A percentile compares a stretch with the other conserved stretches of the same genome.
Evolutionary conservation across 305 asterid genomes (phyloP).

Genomic region (Fraxinus baroniana): DNA sequence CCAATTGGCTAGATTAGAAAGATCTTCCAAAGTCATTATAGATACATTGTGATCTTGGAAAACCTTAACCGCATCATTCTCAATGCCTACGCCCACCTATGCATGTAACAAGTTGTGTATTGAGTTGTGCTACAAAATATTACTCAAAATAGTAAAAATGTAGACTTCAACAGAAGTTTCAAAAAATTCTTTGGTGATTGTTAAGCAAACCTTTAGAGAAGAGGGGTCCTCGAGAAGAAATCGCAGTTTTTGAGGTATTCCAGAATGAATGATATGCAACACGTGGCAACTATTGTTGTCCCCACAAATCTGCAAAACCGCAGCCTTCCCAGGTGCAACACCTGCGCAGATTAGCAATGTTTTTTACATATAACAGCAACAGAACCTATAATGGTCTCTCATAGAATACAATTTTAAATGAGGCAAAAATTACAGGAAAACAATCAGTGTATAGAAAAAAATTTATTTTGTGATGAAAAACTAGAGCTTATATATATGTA

Average conservation of each 20-base stretch:
- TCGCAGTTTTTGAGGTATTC: slow-evolving; percentile 64
- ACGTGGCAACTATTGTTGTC: slow-evolving; percentile 63
- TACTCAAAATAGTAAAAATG: not conserved
- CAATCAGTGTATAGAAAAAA: not conserved
- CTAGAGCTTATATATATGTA: not conserved
- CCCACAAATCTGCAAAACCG: slow-evolving; percentile 90
- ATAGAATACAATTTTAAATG: not conserved
- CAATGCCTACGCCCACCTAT: slow-evolving; percentile 83
- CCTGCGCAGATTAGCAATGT: slow-evolving; percentile 45
- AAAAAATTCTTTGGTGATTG: slow-evolving; percentile 11
- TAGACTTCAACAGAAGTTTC: not conserved
- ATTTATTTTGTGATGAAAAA: not conserved
- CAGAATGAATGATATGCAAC: slow-evolving; percentile 76
- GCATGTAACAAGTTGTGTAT: slow-evolving; percentile 21
- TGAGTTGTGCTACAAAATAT: slow-evolving; percentile 13
- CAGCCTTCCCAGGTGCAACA: slow-evolving; percentile 76
- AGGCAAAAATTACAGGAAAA: not conserved
- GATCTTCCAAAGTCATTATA: slow-evolving; percentile 58
- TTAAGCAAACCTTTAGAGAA: slow-evolving; percentile 58
- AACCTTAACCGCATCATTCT: slow-evolving; percentile 61
- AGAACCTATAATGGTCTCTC: not conserved
- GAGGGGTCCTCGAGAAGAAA: slow-evolving; percentile 68
- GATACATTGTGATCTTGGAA: slow-evolving; percentile 57
- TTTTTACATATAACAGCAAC: slow-evolving; percentile 23
- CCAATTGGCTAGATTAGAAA: slow-evolving; percentile 65